Conservation (phyloP, 306 rosid genomes). For the Vigna trinervia region DNA sequence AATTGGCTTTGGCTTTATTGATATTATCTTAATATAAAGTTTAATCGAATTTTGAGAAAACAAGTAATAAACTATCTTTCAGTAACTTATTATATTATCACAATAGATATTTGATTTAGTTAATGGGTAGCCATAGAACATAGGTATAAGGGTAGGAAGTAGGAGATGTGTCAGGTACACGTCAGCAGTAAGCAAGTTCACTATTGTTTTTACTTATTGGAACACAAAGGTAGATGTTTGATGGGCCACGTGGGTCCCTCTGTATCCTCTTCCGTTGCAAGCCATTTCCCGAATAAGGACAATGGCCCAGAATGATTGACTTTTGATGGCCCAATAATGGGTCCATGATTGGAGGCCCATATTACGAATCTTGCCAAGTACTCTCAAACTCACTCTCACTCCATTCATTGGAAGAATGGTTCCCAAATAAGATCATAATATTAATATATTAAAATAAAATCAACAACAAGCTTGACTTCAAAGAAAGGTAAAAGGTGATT, state of each 20-base stretch:
- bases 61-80: too few species aligned
- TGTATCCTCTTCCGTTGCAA: slow-evolving; percentile 41
- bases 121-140: not conserved
- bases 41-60: too few species aligned
- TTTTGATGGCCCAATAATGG: slow-evolving; percentile 59
- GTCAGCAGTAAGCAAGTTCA: slow-evolving; percentile 34
- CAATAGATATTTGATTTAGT: not conserved
- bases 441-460: not conserved
- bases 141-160: slow-evolving; percentile 5
- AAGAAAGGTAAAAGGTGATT: slow-evolving; percentile 25
- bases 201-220: slow-evolving; percentile 18
- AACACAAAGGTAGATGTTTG: slow-evolving; percentile 5
- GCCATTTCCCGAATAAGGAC: slow-evolving; percentile 26
- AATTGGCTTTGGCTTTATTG: too few species aligned
- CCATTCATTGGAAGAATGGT: slow-evolving; percentile 46
- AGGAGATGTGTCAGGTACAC: slow-evolving; percentile 47
- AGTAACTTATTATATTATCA: too few species aligned
- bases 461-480: slow-evolving; percentile 42
- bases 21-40: too few species aligned
- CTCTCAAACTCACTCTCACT: slow-evolving; percentile 27
- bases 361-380: slow-evolving; percentile 36
- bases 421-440: slow-evolving; percentile 37
- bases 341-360: slow-evolving; percentile 54
- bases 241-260: slow-evolving; percentile 56
- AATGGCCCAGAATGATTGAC: slow-evolving; percentile 48